Conservation (phyloP, 495 filamentous ascomycete genomes). For the Hypoxylon crocopeplum region DNA sequence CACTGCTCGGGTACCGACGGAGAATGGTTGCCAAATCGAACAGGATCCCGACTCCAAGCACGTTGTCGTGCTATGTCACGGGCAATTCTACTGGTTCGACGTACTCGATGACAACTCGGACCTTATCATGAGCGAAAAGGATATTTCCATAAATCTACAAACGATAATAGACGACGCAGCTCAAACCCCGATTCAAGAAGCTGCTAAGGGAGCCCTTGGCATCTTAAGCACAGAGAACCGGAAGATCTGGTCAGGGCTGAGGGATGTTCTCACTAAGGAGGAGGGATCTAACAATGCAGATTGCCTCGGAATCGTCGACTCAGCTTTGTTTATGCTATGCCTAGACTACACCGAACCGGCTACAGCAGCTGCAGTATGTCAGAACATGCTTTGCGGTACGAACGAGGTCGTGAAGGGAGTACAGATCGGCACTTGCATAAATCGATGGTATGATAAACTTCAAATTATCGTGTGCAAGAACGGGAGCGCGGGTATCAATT, state of each 20-base stretch:
- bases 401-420: conserved; percentile 91
- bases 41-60: conserved; percentile 90
- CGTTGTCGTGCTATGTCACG: conserved; percentile 91
- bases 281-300: conserved; percentile 92
- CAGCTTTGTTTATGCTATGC: conserved; percentile 89
- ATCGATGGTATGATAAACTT: conserved; percentile 98
- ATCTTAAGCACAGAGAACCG: conserved; percentile 96
- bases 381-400: conserved; percentile 98
- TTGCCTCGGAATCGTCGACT: conserved; percentile 92
- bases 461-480: conserved; percentile 99
- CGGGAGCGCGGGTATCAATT: conserved; percentile 97
- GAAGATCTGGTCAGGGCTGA: conserved; percentile 89
- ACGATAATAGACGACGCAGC: conserved; percentile 90
- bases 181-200: conserved; percentile 88
- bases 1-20: conserved; percentile 91
- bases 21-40: conserved; percentile 94
- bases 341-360: conserved; percentile 89
- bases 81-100: conserved; percentile 99
- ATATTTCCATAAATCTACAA: conserved; percentile 89
- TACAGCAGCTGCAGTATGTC: conserved; percentile 80
- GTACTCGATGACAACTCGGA: conserved; percentile 94
- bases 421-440: conserved; percentile 96
- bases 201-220: conserved; percentile 90
- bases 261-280: conserved; percentile 88
- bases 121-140: conserved; percentile 96